phyloP scores from a whole-genome alignment of 2,329 filamentous ascomycete species.

The Sporothrix mexicana region DNA sequence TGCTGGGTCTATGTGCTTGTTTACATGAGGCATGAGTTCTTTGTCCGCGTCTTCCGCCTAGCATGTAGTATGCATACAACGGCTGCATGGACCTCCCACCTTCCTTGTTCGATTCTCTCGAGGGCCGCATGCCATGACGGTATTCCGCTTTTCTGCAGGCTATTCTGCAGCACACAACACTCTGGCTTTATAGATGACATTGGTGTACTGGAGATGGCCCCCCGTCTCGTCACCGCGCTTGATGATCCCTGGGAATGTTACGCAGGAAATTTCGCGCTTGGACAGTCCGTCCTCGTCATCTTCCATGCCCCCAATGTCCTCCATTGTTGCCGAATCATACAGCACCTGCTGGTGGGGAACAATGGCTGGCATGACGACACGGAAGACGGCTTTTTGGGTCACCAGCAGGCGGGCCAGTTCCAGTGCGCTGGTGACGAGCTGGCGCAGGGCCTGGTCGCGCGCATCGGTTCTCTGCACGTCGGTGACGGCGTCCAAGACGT shows the following conservation, averaged over 20 bases:
- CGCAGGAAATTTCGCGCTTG: slow-evolving; percentile 62
- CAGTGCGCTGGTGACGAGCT: slow-evolving; percentile 59
- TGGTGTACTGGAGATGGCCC: slow-evolving; percentile 63
- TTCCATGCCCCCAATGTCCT: slow-evolving; percentile 65
- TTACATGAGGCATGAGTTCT: too few species aligned
- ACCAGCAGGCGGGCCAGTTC: slow-evolving; percentile 62
- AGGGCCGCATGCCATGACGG: background rate
- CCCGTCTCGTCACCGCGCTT: slow-evolving; percentile 71
- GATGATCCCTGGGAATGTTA: slow-evolving; percentile 68
- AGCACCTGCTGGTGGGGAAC: slow-evolving; percentile 58
- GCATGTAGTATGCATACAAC: background rate
- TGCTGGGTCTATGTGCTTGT: background rate
- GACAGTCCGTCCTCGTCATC: slow-evolving; percentile 46
- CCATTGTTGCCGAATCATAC: slow-evolving; percentile 67
- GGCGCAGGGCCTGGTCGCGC: slow-evolving; percentile 60
- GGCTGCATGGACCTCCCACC: background rate
- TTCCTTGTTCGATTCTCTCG: background rate
- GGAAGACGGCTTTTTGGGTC: slow-evolving; percentile 64
- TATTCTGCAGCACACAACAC: slow-evolving; percentile 63
- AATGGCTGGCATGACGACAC: slow-evolving; percentile 60
- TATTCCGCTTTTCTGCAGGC: background rate
- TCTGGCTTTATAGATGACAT: slow-evolving; percentile 69
- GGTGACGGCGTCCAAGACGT: slow-evolving; percentile 50
- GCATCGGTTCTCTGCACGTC: slow-evolving; percentile 35
- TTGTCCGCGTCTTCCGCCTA: too few species aligned